Evolutionary conservation across 352 stramenopile species (phyloP), one percentile per base, ranked within the genome.

Genomic region (Globisporangium sylvaticum): DNA sequence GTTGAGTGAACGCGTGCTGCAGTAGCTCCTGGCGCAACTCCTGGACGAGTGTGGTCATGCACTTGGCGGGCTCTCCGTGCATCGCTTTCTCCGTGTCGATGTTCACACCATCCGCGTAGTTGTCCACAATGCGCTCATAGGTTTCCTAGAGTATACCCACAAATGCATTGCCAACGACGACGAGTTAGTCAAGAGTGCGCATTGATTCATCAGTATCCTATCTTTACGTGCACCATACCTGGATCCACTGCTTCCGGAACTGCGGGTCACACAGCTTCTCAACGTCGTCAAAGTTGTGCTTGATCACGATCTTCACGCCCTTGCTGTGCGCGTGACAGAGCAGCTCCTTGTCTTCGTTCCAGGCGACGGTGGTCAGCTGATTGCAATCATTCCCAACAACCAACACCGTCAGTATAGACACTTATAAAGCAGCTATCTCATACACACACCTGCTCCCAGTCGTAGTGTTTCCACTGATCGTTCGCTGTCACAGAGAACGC

Each of bases 71-170:
- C 1, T 64, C 52, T 2, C 82, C 82, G 20, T 77, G 64, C 73
- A 92, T 85, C 20, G 83, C 66, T 34, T 84, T 88, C 63, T 95
- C 87, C 18, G 79, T 95, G 64, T 95, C 87, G 44, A 95, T 91
- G 57, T 95, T 95, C 50, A 95, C 84, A 9, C 87, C 87, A 56
- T 95, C 87, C 2, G 87, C 83, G 52, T 87, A 88, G 60, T 90
- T 92, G 27, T 65, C 34, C 18, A 88, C 74, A 44, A 93, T 91
- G 24, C 72, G 78, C 14, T 72, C 62, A 74, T 92, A 92, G 20
- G 79, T 83, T 18, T 68, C 63, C 74, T 88, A 37, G 7, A 53
- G 14, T 54, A 50, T 22, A 14, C 32, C 14, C 8, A 15, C 0
- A 4, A 22, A 50, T 7, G 15, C 18, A n/a, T 48, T 48, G 39